Conservation (phyloP, 352 stramenopile genomes). For the Phytophthora ohioensis region DNA sequence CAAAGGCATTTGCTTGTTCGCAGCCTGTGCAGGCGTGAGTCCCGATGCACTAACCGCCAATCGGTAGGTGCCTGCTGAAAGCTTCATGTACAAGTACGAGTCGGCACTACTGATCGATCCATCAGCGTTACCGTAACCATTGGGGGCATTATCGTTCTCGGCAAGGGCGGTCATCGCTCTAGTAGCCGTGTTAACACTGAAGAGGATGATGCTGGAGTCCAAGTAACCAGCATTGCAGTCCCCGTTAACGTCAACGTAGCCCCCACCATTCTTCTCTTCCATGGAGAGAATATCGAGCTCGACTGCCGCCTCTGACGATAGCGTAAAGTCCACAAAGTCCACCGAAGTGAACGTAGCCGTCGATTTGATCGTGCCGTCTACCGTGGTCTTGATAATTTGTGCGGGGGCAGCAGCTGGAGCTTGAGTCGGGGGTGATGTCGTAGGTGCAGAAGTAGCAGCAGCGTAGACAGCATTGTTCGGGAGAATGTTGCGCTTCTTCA, state of each 20-base stretch:
- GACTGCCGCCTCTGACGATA: conserved; percentile 49
- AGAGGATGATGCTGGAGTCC: conserved; percentile 71
- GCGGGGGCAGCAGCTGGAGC: conserved; percentile 19
- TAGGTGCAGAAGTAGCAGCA: conserved; percentile 28
- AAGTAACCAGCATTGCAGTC: conserved; percentile 79
- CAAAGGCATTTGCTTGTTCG: conserved; percentile 51
- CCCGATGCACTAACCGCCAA: conserved; percentile 65
- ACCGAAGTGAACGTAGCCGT: conserved; percentile 62
- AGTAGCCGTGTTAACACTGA: conserved; percentile 45
- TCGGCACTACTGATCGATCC: conserved; percentile 64
- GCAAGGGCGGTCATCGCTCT: conserved; percentile 25
- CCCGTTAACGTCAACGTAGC: conserved; percentile 67
- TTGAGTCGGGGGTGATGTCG: conserved; percentile 26
- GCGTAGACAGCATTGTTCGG: conserved; percentile 51
- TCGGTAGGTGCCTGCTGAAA: conserved; percentile 59
- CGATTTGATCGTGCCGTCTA: conserved; percentile 75
- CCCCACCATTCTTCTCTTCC: conserved; percentile 43
- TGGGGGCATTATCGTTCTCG: conserved; percentile 57
- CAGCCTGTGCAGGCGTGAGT: conserved; percentile 53
- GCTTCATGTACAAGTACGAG: conserved; percentile 56
- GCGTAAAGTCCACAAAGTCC: conserved; percentile 72
- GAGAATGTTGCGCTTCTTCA: conserved; percentile 53
- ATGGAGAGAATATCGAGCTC: conserved; percentile 77
- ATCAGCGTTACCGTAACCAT: conserved; percentile 52
- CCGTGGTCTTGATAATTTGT: conserved; percentile 34